phyloP scores from a whole-genome alignment of 2,329 filamentous ascomycete species.

The Parafenestella ontariensis region DNA sequence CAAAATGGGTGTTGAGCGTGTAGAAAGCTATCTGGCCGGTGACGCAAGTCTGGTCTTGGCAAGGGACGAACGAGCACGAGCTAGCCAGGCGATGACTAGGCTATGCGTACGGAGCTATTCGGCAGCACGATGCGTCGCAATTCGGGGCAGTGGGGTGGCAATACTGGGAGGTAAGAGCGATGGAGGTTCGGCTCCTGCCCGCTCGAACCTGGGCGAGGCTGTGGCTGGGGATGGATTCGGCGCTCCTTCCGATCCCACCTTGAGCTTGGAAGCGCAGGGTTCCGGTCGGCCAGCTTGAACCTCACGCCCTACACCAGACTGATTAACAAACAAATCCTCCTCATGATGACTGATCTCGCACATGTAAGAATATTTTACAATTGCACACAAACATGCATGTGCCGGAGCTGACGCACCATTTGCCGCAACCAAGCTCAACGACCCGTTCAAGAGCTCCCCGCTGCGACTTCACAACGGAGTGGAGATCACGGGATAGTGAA shows the following conservation, averaged over 20 bases:
- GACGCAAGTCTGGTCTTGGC: background rate
- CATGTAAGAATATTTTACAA: background rate
- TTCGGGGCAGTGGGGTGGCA: slow-evolving; percentile 15
- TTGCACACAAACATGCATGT: background rate
- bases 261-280: background rate
- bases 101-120: background rate
- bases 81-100: slow-evolving; percentile 8
- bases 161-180: slow-evolving; percentile 7
- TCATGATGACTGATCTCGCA: background rate
- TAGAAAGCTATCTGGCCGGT: background rate
- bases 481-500: background rate
- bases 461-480: background rate
- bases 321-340: background rate
- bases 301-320: background rate
- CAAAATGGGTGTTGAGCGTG: background rate
- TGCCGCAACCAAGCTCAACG: background rate
- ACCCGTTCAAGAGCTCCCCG: background rate
- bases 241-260: slow-evolving; percentile 2
- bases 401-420: background rate
- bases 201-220: slow-evolving; percentile 8
- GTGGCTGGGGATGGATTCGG: slow-evolving; percentile 9
- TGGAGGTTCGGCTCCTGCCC: slow-evolving; percentile 17
- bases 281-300: background rate
- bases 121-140: background rate
- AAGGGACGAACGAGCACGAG: background rate